These are phyloP conservation scores for Drosera spatulata DNA, from an alignment of 179 eudicot species.

Conservation along the genomic window DNA sequence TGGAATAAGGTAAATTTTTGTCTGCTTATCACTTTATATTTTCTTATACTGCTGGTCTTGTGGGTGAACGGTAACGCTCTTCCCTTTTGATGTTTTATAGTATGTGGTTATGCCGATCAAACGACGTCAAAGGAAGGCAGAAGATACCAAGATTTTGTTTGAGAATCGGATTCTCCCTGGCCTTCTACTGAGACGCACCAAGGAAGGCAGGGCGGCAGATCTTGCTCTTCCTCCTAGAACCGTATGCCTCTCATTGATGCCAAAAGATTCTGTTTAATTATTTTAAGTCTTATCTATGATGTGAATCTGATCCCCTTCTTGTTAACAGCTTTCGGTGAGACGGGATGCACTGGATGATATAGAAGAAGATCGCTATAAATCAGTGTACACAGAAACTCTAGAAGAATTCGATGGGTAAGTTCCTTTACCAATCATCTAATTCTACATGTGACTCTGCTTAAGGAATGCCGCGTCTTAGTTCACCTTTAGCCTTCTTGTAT, in stretches of 20 bases:
- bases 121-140: slow-evolving; percentile 31
- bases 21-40: neutral
- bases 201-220: slow-evolving; percentile 90
- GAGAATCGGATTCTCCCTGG: slow-evolving; percentile 61
- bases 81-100: slow-evolving; percentile 17
- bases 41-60: neutral
- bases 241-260: slow-evolving; percentile 30
- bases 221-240: slow-evolving; percentile 87
- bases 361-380: slow-evolving; percentile 62
- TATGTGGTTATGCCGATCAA: slow-evolving; percentile 57
- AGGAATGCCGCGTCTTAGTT: too few relatives aligned
- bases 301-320: slow-evolving; percentile 7
- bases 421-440: neutral
- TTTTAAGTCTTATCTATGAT: slow-evolving; percentile 5
- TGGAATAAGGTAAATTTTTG: slow-evolving; percentile 70
- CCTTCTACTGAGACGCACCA: slow-evolving; percentile 76
- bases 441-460: too few relatives aligned
- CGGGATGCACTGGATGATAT: slow-evolving; percentile 53
- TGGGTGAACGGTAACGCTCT: neutral
- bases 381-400: slow-evolving; percentile 51
- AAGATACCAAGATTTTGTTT: slow-evolving; percentile 68
- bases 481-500: too few relatives aligned
- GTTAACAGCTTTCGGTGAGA: slow-evolving; percentile 39
- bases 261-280: neutral
- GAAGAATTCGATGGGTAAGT: slow-evolving; percentile 67